These are phyloP conservation scores for Phytophthora boehmeriae DNA, from an alignment of 352 stramenopile genomes.

Conservation along the genomic window DNA sequence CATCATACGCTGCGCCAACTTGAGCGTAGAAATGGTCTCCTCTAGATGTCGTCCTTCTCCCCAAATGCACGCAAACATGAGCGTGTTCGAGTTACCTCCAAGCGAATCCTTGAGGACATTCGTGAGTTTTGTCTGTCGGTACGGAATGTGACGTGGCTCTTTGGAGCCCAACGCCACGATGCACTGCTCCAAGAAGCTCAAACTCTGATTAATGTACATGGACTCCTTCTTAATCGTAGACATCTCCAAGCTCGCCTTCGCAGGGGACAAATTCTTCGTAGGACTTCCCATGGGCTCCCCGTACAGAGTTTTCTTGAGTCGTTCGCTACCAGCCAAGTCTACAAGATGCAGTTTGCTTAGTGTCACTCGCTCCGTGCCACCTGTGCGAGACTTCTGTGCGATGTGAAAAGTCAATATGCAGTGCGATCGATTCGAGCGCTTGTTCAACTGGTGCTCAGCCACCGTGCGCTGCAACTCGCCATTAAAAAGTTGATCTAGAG, in stretches of 20 bases:
- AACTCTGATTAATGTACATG: constrained; percentile 97
- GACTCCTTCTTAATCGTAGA: constrained; percentile 95
- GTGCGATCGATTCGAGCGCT: constrained; percentile 94
- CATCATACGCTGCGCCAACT: constrained; percentile 94
- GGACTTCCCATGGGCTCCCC: constrained; percentile 34
- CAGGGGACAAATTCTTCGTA: constrained; percentile 12
- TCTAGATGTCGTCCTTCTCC: constrained; percentile 92
- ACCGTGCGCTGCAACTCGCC: constrained; percentile 93
- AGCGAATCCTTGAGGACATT: constrained; percentile 94
- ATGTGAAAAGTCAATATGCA: constrained; percentile 94
- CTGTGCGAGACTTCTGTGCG: constrained; percentile 82
- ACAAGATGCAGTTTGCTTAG: constrained; percentile 94
- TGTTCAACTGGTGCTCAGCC: constrained; percentile 94
- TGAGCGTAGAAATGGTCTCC: constrained; percentile 94
- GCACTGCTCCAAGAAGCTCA: constrained; percentile 96
- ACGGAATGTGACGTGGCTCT: constrained; percentile 88
- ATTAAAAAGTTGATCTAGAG: constrained; percentile 92
- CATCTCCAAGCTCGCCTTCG: constrained; percentile 24
- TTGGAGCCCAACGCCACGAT: constrained; percentile 89
- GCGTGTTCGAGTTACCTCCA: constrained; percentile 95
- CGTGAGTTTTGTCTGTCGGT: constrained; percentile 96
- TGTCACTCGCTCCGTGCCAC: constrained; percentile 74
- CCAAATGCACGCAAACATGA: constrained; percentile 96
- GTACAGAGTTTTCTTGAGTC: constrained; percentile 93
- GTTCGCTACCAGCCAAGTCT: constrained; percentile 94